Conservation (phyloP, 1,139 yeast species). For the Debaryomycetaceae sp. region DNA sequence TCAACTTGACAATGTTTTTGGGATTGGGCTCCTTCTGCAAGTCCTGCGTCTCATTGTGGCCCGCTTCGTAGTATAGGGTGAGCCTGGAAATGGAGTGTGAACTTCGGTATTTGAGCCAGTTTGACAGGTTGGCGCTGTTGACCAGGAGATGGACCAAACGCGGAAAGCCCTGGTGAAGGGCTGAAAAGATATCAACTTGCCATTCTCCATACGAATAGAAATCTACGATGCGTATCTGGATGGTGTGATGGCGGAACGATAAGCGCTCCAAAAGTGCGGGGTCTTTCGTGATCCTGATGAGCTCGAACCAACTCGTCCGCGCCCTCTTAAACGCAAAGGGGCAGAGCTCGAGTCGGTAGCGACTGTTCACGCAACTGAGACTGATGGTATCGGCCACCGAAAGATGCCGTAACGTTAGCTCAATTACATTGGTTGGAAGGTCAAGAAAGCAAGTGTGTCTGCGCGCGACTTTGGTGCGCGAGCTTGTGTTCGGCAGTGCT, state of each 20-base stretch:
- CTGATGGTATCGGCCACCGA: slow-evolving; percentile 20
- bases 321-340: slow-evolving; percentile 21
- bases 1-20: slow-evolving; percentile 6
- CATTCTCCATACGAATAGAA: slow-evolving; percentile 40
- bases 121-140: slow-evolving; percentile 34
- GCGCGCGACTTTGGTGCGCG: too few species aligned
- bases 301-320: slow-evolving; percentile 28
- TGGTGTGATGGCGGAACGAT: slow-evolving; percentile 3
- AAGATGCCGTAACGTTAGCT: slow-evolving; percentile 17
- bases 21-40: slow-evolving; percentile 21
- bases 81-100: slow-evolving; percentile 17
- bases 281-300: slow-evolving; percentile 12
- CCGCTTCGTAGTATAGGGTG: slow-evolving; percentile 24
- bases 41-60: slow-evolving; percentile 23
- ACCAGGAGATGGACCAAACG: slow-evolving; percentile 20
- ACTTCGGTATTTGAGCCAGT: slow-evolving; percentile 38
- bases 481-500: too few species aligned
- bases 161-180: slow-evolving; percentile 18
- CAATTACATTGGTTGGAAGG: slow-evolving; percentile 28
- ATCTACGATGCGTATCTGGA: slow-evolving; percentile 26
- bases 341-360: slow-evolving; percentile 18
- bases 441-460: slow-evolving; percentile 11
- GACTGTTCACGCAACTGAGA: slow-evolving; percentile 18
- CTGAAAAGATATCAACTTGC: slow-evolving; percentile 30
- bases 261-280: not conserved